Evolutionary conservation across 1,284 basidiomycete genomes (phyloP), one percentile per base, ranked within the genome.

Genomic region (Ceratobasidium sp.): DNA sequence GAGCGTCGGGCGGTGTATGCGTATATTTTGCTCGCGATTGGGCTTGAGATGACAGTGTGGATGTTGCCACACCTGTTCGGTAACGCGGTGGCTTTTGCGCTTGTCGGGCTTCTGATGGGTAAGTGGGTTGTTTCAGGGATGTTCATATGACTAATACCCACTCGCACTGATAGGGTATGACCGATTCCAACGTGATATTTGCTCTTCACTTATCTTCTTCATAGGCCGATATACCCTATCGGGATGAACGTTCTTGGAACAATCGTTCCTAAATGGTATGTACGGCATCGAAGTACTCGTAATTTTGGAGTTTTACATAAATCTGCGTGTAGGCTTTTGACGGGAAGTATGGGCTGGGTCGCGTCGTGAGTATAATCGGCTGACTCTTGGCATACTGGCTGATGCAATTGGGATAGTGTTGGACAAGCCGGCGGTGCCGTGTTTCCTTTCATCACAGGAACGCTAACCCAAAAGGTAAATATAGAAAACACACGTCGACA

Each of bases 1-100:
- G 85, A 86, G 76, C 80, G 81, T 13, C 79, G 80, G 2, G 83
- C 82, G 20, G 76, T 88, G 49, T 85, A 82, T 75, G 56, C 86
- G 6, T 87, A 88, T 72, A 77, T 81, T 2, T 17, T 81, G 43
- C 76, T 87, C 29, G 80, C 83, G 15, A 84, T 88, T 32, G 82
- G 73, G 15, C 76, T 82, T 55, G 77, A 81, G 69, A 70, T 81
- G 32, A 75, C 79, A 62, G 75, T 82, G 43, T 82, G 80, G 81
- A 75, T 78, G 13, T 74, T 77, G 7, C 72, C 75, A 8, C 72
- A 74, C 31, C 69, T 82, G 32, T 70, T 80, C 52, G 77, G 76
- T 47, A 78, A 81, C 73, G 80, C 80, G 0, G 72, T 81, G 29
- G 77, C 77, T n/a, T 79, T 78, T 52, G 74, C 80, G 1, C 73